Evolutionary conservation across 495 filamentous ascomycete species (phyloP).

Genomic region (Elaphomyces granulatus): DNA sequence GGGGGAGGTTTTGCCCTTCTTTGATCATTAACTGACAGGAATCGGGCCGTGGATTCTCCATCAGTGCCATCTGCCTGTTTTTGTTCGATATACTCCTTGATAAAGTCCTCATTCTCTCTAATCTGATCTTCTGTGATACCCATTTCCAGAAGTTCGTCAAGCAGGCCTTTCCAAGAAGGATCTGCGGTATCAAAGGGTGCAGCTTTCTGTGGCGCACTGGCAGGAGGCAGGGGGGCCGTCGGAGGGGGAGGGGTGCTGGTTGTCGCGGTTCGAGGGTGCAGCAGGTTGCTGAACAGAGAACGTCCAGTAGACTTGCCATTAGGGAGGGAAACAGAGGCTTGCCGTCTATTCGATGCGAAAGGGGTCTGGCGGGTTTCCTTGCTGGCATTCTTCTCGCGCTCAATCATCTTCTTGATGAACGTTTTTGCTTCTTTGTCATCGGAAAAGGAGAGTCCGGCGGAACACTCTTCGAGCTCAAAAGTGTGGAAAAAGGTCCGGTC

Average conservation of each 20-base stretch:
- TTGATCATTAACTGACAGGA: conserved; percentile 21
- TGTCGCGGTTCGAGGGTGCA: conserved; percentile 38
- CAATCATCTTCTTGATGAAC: conserved; percentile 90
- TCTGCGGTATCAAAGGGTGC: conserved; percentile 68
- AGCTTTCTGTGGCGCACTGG: conserved; percentile 32
- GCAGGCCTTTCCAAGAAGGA: conserved; percentile 67
- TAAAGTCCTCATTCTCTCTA: conserved; percentile 84
- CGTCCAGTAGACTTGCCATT: conserved; percentile 34
- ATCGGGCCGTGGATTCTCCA: conserved; percentile 6
- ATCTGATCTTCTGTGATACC: conserved; percentile 90
- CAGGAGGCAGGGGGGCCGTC: conserved; percentile 10
- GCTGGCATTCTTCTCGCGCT: conserved; percentile 82
- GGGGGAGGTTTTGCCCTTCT: conserved; percentile 39
- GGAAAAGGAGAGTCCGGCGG: conserved; percentile 78
- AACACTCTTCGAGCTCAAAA: conserved; percentile 84
- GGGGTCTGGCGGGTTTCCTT: conserved; percentile 67
- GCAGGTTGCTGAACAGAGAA: conserved; percentile 50
- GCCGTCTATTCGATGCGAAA: conserved; percentile 48
- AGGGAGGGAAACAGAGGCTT: conserved; percentile 30
- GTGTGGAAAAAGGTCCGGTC: conserved; percentile 95
- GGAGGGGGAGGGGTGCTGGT: conserved; percentile 33
- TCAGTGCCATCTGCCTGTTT: conserved; percentile 46
- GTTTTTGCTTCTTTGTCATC: conserved; percentile 94
- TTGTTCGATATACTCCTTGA: conserved; percentile 77
- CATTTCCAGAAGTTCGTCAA: conserved; percentile 70